Percentiles rank a stretch among this genome's conserved stretches.
Evolutionary conservation across 2,329 filamentous ascomycete species (phyloP).

Genomic region (Sphaerulina musiva): DNA sequence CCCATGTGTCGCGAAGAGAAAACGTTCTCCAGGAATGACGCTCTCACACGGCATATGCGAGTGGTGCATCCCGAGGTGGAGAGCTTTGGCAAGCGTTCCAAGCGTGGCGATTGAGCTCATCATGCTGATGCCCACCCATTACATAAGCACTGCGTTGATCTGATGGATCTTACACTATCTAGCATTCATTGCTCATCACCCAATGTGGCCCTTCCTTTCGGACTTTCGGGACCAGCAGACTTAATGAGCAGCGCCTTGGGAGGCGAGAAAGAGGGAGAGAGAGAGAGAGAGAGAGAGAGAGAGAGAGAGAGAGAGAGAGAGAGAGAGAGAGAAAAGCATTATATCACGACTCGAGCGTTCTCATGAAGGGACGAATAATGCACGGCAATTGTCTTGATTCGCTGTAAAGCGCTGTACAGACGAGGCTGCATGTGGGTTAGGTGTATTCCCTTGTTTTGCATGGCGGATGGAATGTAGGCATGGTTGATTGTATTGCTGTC

Average conservation of each 20-base stretch:
- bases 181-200: too few relatives aligned
- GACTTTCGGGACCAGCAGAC: too few relatives aligned
- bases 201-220: too few relatives aligned
- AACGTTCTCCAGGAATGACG: slow-evolving; percentile 92
- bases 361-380: too few relatives aligned
- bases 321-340: too few relatives aligned
- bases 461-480: neutral
- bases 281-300: too few relatives aligned
- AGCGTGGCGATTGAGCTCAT: slow-evolving; percentile 30
- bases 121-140: neutral
- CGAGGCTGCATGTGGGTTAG: neutral
- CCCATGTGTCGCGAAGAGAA: slow-evolving; percentile 92
- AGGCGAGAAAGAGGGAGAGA: too few relatives aligned
- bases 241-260: too few relatives aligned
- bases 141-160: too few relatives aligned
- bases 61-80: slow-evolving; percentile 88
- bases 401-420: neutral
- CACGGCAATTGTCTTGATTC: neutral
- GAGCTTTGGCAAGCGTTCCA: slow-evolving; percentile 60
- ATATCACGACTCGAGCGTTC: too few relatives aligned
- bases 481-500: neutral
- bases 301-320: too few relatives aligned
- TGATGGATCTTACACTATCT: too few relatives aligned
- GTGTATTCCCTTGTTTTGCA: neutral
- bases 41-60: slow-evolving; percentile 85